Conservation (phyloP, 2,329 filamentous ascomycete genomes). For the Aspergillus pseudoterreus region DNA sequence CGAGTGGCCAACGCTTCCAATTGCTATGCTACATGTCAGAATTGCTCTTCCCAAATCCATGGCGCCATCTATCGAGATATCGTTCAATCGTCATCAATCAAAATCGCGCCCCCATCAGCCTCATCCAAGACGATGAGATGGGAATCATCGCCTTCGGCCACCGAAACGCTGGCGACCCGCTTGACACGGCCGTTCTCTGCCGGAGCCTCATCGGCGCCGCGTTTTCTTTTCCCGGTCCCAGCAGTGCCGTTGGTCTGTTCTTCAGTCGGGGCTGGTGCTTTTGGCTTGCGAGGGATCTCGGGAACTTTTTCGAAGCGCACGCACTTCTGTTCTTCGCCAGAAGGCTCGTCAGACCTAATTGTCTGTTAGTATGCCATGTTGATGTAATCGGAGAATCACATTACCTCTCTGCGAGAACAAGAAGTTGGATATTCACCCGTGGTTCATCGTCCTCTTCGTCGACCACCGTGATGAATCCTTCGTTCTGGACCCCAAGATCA, state of each 20-base stretch:
- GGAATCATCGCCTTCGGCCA: slow-evolving; percentile 40
- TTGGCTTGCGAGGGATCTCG: slow-evolving; percentile 48
- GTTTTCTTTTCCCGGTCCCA: slow-evolving; percentile 41
- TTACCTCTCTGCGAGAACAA: slow-evolving; percentile 39
- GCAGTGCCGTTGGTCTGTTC: slow-evolving; percentile 26
- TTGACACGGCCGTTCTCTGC: slow-evolving; percentile 41
- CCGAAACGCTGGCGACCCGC: slow-evolving; percentile 30
- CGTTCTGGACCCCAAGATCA: slow-evolving; percentile 70
- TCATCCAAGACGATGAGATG: slow-evolving; percentile 47
- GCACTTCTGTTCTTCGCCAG: slow-evolving; percentile 34
- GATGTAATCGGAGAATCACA: background rate
- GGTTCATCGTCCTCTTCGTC: slow-evolving; percentile 68
- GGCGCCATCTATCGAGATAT: background rate
- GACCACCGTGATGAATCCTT: slow-evolving; percentile 77
- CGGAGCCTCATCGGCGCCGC: slow-evolving; percentile 40
- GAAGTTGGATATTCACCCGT: slow-evolving; percentile 74
- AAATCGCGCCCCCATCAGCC: slow-evolving; percentile 56
- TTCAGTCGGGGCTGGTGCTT: slow-evolving; percentile 28
- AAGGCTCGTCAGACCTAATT: slow-evolving; percentile 25
- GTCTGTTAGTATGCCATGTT: slow-evolving; percentile 12
- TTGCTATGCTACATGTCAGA: background rate
- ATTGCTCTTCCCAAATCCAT: background rate
- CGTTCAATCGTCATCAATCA: slow-evolving; percentile 55
- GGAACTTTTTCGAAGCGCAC: slow-evolving; percentile 39
- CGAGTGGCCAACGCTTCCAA: background rate